Conservation (phyloP, 2,329 filamentous ascomycete genomes). For the Hypoxylon sp. region DNA sequence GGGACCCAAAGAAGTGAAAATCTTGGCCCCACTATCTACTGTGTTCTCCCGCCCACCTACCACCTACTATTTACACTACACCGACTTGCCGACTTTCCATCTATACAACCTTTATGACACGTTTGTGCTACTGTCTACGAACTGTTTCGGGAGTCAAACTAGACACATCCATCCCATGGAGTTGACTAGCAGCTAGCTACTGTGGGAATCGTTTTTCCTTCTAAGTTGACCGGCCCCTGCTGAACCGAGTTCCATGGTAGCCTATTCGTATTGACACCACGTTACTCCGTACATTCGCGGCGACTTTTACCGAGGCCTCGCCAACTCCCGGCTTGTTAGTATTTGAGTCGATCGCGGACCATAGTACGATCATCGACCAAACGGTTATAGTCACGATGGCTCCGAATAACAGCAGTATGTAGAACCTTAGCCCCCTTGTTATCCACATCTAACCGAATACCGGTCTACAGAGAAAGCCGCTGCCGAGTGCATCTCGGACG, state of each 20-base stretch:
- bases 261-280: constrained; percentile 13
- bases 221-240: not conserved
- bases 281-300: constrained; percentile 9
- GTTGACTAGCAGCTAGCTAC: constrained; percentile 18
- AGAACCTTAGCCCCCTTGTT: not conserved
- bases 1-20: constrained; percentile 15
- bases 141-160: constrained; percentile 2
- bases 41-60: constrained; percentile 10
- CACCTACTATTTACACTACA: constrained; percentile 16
- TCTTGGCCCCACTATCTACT: constrained; percentile 26
- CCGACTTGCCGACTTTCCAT: constrained; percentile 26
- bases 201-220: constrained; percentile 21
- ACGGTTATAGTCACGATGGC: constrained; percentile 52
- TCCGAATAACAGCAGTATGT: constrained; percentile 56
- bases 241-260: constrained; percentile 25
- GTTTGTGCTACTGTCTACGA: constrained; percentile 15
- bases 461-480: constrained; percentile 64
- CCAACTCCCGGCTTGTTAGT: constrained; percentile 5
- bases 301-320: constrained; percentile 17
- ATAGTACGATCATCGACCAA: constrained; percentile 5
- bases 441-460: constrained; percentile 7
- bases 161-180: constrained; percentile 30
- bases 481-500: constrained; percentile 85
- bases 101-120: constrained; percentile 23
- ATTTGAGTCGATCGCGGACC: constrained; percentile 18